These are phyloP conservation scores for Apostasia shenzhenica DNA, from an alignment of 106 monocot genomes.

Conservation along the genomic window DNA sequence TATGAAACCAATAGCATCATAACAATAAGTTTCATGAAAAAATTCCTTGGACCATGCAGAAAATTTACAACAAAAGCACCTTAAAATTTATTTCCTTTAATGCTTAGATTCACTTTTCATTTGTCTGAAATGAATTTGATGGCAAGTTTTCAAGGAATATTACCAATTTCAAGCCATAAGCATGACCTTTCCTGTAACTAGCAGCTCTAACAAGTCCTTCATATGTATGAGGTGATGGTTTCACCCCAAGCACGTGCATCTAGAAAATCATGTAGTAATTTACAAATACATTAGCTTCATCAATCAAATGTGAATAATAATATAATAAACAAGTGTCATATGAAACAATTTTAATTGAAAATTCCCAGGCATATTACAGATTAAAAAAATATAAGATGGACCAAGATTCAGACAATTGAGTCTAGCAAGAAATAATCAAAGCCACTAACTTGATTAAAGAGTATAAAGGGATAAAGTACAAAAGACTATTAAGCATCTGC, in stretches of 20 bases:
- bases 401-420: too few species aligned
- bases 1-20: too few species aligned
- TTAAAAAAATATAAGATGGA: too few species aligned
- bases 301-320: not conserved
- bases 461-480: too few species aligned
- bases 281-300: conserved; percentile 4
- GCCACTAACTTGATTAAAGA: too few species aligned
- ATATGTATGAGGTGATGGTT: conserved; percentile 64
- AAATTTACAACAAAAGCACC: not conserved
- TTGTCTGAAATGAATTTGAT: not conserved
- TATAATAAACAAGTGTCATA: not conserved
- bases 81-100: not conserved
- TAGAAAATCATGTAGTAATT: conserved; percentile 15
- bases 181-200: conserved; percentile 39
- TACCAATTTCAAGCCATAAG: conserved; percentile 71
- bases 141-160: not conserved
- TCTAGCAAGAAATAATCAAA: too few species aligned
- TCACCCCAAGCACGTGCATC: conserved; percentile 70
- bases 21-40: not conserved
- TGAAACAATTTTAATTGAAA: too few species aligned
- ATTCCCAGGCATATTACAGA: too few species aligned
- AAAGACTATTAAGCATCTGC: too few species aligned
- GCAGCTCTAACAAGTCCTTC: conserved; percentile 79
- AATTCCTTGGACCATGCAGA: too few species aligned
- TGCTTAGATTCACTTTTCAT: not conserved